These are phyloP conservation scores for Candida golubevii DNA, from an alignment of 805 yeast genomes.

Conservation along the genomic window DNA sequence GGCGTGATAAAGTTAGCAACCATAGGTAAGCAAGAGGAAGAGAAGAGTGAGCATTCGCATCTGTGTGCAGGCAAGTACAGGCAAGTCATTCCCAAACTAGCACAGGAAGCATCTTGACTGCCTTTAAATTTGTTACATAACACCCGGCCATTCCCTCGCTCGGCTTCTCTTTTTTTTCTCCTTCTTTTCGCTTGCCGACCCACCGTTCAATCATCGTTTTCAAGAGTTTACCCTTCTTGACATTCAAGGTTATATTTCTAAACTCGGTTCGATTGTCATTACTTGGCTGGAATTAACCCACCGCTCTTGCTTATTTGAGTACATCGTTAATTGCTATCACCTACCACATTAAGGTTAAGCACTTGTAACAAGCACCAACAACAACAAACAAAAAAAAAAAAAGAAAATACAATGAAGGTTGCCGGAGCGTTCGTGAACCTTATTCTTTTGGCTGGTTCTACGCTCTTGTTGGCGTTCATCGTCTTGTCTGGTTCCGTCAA, in stretches of 20 bases:
- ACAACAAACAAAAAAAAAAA: neutral
- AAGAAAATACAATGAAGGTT: slow-evolving; percentile 24
- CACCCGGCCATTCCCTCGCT: slow-evolving; percentile 22
- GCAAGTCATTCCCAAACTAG: slow-evolving; percentile 18
- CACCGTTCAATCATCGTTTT: too few species aligned
- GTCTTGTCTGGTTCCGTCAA: slow-evolving; percentile 17
- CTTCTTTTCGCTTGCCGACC: neutral
- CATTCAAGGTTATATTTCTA: too few species aligned
- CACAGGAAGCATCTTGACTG: slow-evolving; percentile 8
- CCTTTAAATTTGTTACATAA: slow-evolving; percentile 10
- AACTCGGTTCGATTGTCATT: too few species aligned
- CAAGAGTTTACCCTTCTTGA: too few species aligned
- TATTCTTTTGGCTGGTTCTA: slow-evolving; percentile 41
- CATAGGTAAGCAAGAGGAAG: slow-evolving; percentile 9
- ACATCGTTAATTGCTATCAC: too few species aligned
- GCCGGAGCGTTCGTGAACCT: slow-evolving; percentile 32
- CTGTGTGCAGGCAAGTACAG: slow-evolving; percentile 9
- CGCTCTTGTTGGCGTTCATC: slow-evolving; percentile 49
- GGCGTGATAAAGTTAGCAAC: slow-evolving; percentile 6
- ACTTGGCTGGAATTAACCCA: too few species aligned
- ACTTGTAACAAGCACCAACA: neutral
- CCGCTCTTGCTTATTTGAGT: too few species aligned
- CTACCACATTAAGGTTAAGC: too few species aligned
- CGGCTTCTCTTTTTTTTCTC: slow-evolving; percentile 24
- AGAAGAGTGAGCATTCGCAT: slow-evolving; percentile 9